Conservation (phyloP, 192 early-diverging fungal genomes). For the Pilaira anomala region DNA sequence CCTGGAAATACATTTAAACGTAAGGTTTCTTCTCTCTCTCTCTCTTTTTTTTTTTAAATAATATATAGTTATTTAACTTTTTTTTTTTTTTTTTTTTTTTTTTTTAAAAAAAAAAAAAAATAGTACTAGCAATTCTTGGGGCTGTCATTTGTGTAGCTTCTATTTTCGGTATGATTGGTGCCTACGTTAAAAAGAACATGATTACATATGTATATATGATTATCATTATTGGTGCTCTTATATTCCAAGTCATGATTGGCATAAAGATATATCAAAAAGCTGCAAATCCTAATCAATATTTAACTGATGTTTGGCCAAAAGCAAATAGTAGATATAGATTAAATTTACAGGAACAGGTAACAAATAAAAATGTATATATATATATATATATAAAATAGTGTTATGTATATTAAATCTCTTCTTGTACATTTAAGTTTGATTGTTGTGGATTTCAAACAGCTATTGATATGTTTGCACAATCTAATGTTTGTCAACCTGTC, state of each 20-base stretch:
- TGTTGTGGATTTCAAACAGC: conserved; percentile 25
- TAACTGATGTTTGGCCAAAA: conserved; percentile 9
- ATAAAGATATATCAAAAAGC: conserved; percentile 22
- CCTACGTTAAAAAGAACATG: conserved; percentile 10
- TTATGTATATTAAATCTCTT: too few relatives aligned
- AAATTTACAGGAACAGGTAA: conserved; percentile 23
- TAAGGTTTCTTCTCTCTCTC: background rate
- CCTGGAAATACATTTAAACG: conserved; percentile 18
- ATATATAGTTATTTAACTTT: background rate
- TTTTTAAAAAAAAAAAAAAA: background rate
- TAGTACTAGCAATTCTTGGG: conserved; percentile 17
- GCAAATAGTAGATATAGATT: conserved; percentile 7
- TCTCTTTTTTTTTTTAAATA: background rate
- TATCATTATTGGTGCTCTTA: conserved; percentile 18
- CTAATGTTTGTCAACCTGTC: conserved; percentile 5
- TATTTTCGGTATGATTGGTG: conserved; percentile 18
- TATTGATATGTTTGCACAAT: conserved; percentile 11
- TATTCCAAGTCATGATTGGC: conserved; percentile 19
- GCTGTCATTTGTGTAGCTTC: conserved; percentile 19
- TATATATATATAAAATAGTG: background rate
- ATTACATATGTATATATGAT: conserved; percentile 19
- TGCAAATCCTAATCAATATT: conserved; percentile 9
- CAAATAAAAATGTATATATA: background rate
- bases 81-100: too few relatives aligned
- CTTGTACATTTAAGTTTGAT: background rate